Evolutionary conservation across 257 asterid species (phyloP), one percentile per base, ranked within the genome.

Genomic region (Nicotiana tabacum): DNA sequence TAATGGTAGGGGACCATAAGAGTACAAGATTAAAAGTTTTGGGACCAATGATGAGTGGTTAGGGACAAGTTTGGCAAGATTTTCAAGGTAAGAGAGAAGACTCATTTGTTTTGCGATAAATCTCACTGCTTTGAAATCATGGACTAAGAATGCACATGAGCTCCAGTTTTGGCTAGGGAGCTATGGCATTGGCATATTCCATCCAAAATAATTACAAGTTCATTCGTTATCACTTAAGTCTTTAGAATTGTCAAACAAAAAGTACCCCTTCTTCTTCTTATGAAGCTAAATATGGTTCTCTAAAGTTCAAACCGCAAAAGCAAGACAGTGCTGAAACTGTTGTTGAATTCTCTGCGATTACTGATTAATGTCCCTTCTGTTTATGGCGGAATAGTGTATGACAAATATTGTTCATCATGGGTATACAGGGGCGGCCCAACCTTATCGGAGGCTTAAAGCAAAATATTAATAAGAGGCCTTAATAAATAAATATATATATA

Each of bases 21-120:
- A 24, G 53, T 21, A 29, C 80, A 76, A 29, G 27, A 16, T 51
- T 76, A 27, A 15, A 48, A 29, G 46, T 15, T 27, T 27, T 76
- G 80, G 64, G 80, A 76, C 64, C 80, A 76, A 51, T 29, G 80
- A 51, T 51, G 46, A 51, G 65, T 76, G 80, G 46, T 51, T 51
- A 76, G 80, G 80, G 80, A 76, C 46, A 51, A 76, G 24, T 29
- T 76, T 51, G 46, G 46, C 2, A 9, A 21, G 24, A 24, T 46
- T 43, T 72, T 72, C 37, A 72, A 51, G 27, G 24, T 46, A 48
- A 51, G 51, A 21, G 7, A 72, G 6, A 51, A 9, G 57, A 12
- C 16, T 13, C 0, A 53, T 53, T 53, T 53, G 57, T 53, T 53
- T 53, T 13, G 3, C 6, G 17, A 53, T 53, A 9, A 1, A 76